phyloP scores from a whole-genome alignment of 495 filamentous ascomycete genomes.

The Penicillium robsamsonii region DNA sequence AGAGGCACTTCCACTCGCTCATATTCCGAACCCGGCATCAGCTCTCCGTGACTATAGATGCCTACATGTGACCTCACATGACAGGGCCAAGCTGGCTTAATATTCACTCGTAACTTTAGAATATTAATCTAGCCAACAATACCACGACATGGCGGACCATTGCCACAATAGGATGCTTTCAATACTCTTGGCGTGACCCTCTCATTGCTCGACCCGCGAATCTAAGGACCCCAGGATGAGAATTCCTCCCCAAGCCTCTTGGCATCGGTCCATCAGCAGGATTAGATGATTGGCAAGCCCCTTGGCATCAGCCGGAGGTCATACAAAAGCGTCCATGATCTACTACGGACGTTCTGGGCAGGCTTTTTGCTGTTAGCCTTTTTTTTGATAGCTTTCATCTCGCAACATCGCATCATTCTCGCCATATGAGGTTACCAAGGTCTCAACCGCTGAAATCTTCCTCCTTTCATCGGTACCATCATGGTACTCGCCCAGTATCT shows the following conservation, averaged over 20 bases:
- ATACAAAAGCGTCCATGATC: background rate
- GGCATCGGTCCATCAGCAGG: background rate
- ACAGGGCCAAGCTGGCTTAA: background rate
- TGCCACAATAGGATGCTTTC: background rate
- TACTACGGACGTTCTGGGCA: background rate
- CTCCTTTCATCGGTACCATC: background rate
- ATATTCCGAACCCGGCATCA: background rate
- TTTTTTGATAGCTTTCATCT: too few relatives aligned
- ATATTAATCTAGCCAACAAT: background rate
- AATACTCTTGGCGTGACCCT: slow-evolving; percentile 3
- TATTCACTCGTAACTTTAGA: background rate
- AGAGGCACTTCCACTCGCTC: background rate
- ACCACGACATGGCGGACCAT: background rate
- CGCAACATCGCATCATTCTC: background rate
- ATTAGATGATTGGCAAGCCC: background rate
- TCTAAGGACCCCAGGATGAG: background rate
- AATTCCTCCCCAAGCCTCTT: background rate
- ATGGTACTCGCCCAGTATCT: slow-evolving; percentile 15
- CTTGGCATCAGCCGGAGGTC: slow-evolving; percentile 1
- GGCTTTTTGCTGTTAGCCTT: background rate
- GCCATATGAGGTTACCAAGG: background rate
- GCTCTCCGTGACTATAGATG: background rate
- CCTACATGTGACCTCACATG: slow-evolving; percentile 1
- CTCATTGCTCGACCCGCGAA: background rate
- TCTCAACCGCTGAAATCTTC: background rate